Evolutionary conservation across 495 filamentous ascomycete species (phyloP).

Genomic region (Trichocladium uniseriatum): DNA sequence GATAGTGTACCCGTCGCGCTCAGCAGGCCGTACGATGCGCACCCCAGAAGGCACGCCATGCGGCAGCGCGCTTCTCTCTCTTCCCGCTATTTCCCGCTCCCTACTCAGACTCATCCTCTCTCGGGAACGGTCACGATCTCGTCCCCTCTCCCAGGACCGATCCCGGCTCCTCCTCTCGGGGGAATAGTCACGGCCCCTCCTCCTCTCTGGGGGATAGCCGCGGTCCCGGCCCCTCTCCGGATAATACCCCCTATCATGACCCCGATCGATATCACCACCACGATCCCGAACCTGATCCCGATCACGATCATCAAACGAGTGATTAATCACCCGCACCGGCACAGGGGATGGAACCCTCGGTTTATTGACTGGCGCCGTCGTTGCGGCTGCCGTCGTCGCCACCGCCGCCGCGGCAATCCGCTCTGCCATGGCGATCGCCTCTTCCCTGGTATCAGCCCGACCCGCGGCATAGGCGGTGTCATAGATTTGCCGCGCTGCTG

Average conservation of each 20-base stretch:
- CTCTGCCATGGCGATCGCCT: conserved; percentile 7
- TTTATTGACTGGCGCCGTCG: too few relatives aligned
- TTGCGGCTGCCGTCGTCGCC: background rate
- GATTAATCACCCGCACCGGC: too few relatives aligned
- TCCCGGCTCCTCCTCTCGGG: too few relatives aligned
- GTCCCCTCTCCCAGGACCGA: too few relatives aligned
- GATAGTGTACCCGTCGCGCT: too few relatives aligned
- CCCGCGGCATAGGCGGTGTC: conserved; percentile 10
- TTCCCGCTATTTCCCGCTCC: background rate
- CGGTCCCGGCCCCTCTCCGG: background rate
- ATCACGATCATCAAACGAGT: background rate
- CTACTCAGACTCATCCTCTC: too few relatives aligned
- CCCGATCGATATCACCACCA: background rate
- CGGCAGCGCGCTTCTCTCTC: background rate
- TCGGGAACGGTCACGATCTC: too few relatives aligned
- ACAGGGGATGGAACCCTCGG: too few relatives aligned
- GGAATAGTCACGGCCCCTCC: too few relatives aligned
- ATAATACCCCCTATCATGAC: too few relatives aligned
- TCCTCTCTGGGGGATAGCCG: too few relatives aligned
- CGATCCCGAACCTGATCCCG: background rate
- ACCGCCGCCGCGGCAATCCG: conserved; percentile 4
- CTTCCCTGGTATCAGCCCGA: conserved; percentile 2
- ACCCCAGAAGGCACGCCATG: background rate
- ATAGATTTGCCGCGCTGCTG: background rate
- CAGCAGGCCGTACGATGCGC: background rate